Percentiles rank a stretch among this genome's conserved stretches.
phyloP scores from a whole-genome alignment of 768 basidiomycete genomes.

The Phanerochaete carnosa region DNA sequence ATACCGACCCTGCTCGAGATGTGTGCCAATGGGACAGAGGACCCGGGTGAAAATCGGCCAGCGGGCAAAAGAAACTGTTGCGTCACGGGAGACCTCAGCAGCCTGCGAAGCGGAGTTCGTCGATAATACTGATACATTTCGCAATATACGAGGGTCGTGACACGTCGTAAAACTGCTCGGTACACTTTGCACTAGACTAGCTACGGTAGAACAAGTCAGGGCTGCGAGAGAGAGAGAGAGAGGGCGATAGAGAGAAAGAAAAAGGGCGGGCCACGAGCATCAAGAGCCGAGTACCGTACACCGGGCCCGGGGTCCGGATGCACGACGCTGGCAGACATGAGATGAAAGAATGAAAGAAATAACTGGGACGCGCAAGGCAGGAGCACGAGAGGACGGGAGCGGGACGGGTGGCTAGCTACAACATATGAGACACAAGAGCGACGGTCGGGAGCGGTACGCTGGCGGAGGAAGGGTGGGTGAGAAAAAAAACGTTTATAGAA shows the following conservation, averaged over 20 bases:
- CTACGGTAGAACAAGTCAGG: neutral
- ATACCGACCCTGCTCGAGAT: too few relatives aligned
- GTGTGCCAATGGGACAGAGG: too few relatives aligned
- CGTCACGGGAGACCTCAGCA: neutral
- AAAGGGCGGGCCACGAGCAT: too few relatives aligned
- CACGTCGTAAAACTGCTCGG: slow-evolving; percentile 7
- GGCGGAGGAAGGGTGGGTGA: neutral
- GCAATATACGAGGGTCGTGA: slow-evolving; percentile 1
- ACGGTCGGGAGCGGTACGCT: neutral
- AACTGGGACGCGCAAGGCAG: neutral
- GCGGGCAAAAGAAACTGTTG: too few relatives aligned
- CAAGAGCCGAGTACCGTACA: neutral
- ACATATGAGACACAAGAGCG: neutral
- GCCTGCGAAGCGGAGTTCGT: neutral
- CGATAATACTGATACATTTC: slow-evolving; percentile 3
- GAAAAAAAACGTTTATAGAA: neutral
- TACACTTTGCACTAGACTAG: neutral
- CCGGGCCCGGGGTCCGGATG: neutral
- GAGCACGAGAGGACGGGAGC: neutral
- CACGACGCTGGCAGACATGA: neutral
- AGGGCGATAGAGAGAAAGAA: too few relatives aligned
- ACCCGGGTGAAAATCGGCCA: too few relatives aligned
- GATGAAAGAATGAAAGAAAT: neutral
- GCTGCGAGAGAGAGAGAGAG: neutral
- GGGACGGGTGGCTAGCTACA: neutral